Evolutionary conservation across 306 rosid species (phyloP).

Genomic region (Elaeagnus macrophylla): DNA sequence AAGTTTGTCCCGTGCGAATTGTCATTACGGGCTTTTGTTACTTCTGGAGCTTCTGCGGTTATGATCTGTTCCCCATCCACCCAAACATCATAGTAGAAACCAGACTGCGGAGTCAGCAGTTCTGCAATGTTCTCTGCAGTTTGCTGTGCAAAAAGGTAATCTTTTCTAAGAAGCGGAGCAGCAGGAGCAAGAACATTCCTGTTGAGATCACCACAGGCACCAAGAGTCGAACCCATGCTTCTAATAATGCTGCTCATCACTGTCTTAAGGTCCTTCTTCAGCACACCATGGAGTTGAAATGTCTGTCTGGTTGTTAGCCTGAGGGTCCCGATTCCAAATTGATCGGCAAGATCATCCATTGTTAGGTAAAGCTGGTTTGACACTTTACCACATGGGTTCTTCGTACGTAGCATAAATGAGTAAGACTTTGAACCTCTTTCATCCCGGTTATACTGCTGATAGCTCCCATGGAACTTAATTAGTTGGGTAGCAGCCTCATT

Average conservation of each 20-base stretch:
- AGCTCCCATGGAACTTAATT: constrained; percentile 96
- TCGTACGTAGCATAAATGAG: constrained; percentile 95
- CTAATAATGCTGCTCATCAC: constrained; percentile 77
- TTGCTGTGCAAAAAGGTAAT: constrained; percentile 85
- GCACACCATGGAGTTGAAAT: constrained; percentile 92
- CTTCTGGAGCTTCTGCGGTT: constrained; percentile 84
- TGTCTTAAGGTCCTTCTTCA: constrained; percentile 80
- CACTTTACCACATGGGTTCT: constrained; percentile 93
- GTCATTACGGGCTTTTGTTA: constrained; percentile 71
- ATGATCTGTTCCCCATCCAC: constrained; percentile 79
- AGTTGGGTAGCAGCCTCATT: constrained; percentile 84
- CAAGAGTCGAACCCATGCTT: constrained; percentile 87
- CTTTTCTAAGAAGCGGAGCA: constrained; percentile 68
- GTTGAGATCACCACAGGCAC: constrained; percentile 95
- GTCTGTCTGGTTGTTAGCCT: constrained; percentile 94
- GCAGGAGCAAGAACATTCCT: constrained; percentile 99
- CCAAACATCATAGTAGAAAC: constrained; percentile 97
- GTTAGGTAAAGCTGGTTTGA: constrained; percentile 80
- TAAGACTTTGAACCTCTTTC: constrained; percentile 76
- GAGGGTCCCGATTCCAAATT: constrained; percentile 95
- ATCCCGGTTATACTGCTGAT: constrained; percentile 86
- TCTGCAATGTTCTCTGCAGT: constrained; percentile 92
- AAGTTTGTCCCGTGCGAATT: constrained; percentile 89
- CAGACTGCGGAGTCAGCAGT: constrained; percentile 86
- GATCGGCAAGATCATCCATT: constrained; percentile 99